Conservation (phyloP, 495 filamentous ascomycete genomes). For the Aspergillus sparsus region DNA sequence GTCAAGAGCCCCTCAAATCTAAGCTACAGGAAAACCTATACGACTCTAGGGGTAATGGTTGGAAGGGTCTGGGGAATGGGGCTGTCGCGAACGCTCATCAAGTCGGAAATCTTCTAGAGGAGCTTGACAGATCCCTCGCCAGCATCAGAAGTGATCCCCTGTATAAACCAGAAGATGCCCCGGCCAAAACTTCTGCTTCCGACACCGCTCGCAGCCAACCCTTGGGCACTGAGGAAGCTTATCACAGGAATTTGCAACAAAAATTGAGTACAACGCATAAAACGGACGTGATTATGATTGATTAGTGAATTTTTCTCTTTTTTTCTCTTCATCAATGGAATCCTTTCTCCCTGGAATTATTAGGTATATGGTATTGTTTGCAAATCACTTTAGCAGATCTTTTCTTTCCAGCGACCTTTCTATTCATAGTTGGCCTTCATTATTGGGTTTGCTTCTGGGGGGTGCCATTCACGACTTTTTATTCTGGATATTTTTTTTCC, state of each 20-base stretch:
- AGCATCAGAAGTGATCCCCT: neutral
- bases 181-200: neutral
- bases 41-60: constrained; percentile 48
- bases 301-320: constrained; percentile 24
- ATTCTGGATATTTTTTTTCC: neutral
- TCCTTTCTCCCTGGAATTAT: neutral
- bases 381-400: neutral
- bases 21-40: constrained; percentile 38
- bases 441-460: too few relatives aligned
- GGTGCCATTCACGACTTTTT: neutral
- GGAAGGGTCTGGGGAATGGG: constrained; percentile 51
- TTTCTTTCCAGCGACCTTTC: constrained; percentile 3
- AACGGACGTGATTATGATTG: constrained; percentile 45
- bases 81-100: constrained; percentile 40
- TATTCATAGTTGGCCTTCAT: constrained; percentile 1
- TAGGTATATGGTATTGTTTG: neutral
- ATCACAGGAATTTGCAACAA: constrained; percentile 17
- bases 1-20: constrained; percentile 22
- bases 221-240: neutral
- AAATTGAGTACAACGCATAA: constrained; percentile 18
- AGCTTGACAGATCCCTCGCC: constrained; percentile 36
- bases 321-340: neutral
- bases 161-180: constrained; percentile 2
- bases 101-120: constrained; percentile 43
- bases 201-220: neutral